Conservation (phyloP, 768 basidiomycete genomes). For the Hygrocybe punicea region DNA sequence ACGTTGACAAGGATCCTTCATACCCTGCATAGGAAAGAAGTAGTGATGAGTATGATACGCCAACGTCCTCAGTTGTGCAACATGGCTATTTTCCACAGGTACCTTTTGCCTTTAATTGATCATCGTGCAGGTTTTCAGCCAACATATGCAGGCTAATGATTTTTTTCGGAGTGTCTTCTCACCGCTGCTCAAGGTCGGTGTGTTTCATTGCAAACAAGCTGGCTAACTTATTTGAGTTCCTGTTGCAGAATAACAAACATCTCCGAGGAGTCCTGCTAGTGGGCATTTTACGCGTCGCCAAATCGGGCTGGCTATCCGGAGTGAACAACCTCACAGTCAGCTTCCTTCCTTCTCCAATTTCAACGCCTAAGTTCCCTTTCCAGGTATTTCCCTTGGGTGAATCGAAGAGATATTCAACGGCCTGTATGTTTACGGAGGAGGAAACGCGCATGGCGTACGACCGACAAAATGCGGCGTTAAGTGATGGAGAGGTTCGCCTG, state of each 20-base stretch:
- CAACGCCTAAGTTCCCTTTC: not conserved
- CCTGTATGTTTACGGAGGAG: conserved; percentile 7
- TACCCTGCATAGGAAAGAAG: not conserved
- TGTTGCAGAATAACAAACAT: conserved; percentile 1
- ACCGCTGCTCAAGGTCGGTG: conserved; percentile 3
- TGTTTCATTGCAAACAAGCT: not conserved
- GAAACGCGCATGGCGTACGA: conserved; percentile 2
- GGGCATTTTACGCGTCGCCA: conserved; percentile 2
- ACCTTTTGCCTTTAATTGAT: not conserved
- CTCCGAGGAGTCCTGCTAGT: conserved; percentile 1
- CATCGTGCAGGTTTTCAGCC: not conserved
- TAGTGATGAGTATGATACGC: conserved; percentile 3
- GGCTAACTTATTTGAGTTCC: not conserved
- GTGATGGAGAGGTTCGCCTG: not conserved
- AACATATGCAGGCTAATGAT: not conserved
- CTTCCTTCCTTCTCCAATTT: not conserved
- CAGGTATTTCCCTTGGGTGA: conserved; percentile 2
- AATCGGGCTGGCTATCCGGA: conserved; percentile 1
- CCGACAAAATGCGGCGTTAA: not conserved
- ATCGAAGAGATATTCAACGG: not conserved
- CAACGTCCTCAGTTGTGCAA: not conserved
- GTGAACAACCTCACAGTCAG: not conserved
- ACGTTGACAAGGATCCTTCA: conserved; percentile 1
- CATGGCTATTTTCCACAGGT: not conserved
- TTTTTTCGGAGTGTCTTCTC: conserved; percentile 4